Evolutionary conservation across 2,329 filamentous ascomycete genomes (phyloP).

Genomic region (Monosporascus sp.): DNA sequence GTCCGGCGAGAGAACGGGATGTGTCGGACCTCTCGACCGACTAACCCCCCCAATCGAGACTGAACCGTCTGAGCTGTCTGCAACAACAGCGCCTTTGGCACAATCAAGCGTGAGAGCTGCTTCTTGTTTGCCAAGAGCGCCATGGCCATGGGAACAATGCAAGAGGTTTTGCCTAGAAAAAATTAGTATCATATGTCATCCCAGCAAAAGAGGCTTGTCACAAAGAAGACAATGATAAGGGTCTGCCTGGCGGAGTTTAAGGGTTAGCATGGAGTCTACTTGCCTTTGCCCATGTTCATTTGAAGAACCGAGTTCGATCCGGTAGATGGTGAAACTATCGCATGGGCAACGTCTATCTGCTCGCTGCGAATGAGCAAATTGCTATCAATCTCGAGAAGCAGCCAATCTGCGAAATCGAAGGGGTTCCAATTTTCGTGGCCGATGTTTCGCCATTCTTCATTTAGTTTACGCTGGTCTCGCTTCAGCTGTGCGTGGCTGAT

Average conservation of each 20-base stretch:
- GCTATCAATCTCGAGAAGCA: slow-evolving; percentile 62
- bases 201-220: too few species aligned
- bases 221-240: too few species aligned
- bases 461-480: slow-evolving; percentile 20
- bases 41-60: slow-evolving; percentile 47
- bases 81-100: slow-evolving; percentile 51
- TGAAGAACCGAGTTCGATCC: slow-evolving; percentile 56
- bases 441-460: slow-evolving; percentile 39
- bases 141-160: slow-evolving; percentile 50
- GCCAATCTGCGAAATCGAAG: slow-evolving; percentile 50
- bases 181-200: too few species aligned
- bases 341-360: slow-evolving; percentile 57
- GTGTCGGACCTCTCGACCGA: slow-evolving; percentile 48
- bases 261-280: slow-evolving; percentile 1
- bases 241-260: not conserved
- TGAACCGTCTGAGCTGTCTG: slow-evolving; percentile 55
- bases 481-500: slow-evolving; percentile 28
- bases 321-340: slow-evolving; percentile 51
- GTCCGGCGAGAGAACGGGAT: slow-evolving; percentile 54
- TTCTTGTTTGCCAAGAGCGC: slow-evolving; percentile 39
- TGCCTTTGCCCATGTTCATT: slow-evolving; percentile 59
- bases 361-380: slow-evolving; percentile 57
- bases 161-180: slow-evolving; percentile 49
- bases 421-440: slow-evolving; percentile 57
- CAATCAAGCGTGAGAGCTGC: slow-evolving; percentile 47